Percentiles rank a stretch among this genome's conserved stretches.
Conservation (phyloP, 345 rosid genomes). For the Dovyalis caffra region DNA sequence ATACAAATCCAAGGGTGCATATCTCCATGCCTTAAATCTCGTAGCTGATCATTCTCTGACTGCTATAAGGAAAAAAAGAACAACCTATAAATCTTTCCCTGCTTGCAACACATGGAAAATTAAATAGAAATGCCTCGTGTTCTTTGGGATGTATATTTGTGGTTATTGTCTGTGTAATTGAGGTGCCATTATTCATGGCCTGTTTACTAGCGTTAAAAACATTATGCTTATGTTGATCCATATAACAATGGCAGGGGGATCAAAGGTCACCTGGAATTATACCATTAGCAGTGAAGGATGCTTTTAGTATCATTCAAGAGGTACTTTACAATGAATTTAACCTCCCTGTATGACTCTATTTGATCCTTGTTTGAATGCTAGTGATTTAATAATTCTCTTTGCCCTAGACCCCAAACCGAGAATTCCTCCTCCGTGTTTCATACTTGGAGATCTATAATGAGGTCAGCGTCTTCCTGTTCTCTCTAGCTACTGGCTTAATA, state of each 20-base stretch:
- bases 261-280: constrained; percentile 99
- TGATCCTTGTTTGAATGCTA: constrained; percentile 12
- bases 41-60: not conserved
- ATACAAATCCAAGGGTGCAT: too few relatives aligned
- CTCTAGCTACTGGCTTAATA: not conserved
- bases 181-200: not conserved
- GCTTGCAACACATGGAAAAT: not conserved
- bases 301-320: constrained; percentile 97
- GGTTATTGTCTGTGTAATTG: not conserved
- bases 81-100: not conserved
- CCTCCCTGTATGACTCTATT: not conserved
- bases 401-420: constrained; percentile 81
- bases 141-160: not conserved
- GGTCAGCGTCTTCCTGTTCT: constrained; percentile 47
- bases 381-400: constrained; percentile 23
- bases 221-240: constrained; percentile 7
- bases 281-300: constrained; percentile 96
- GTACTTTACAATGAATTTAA: constrained; percentile 38
- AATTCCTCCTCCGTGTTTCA: constrained; percentile 95
- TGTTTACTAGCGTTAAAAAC: constrained; percentile 1
- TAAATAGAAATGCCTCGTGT: not conserved
- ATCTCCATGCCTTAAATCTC: not conserved
- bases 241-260: constrained; percentile 76
- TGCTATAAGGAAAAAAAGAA: not conserved
- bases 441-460: constrained; percentile 97